These are phyloP conservation scores for Cryptosporidium tyzzeri DNA, from an alignment of 169 alveolate genomes.

Conservation along the genomic window DNA sequence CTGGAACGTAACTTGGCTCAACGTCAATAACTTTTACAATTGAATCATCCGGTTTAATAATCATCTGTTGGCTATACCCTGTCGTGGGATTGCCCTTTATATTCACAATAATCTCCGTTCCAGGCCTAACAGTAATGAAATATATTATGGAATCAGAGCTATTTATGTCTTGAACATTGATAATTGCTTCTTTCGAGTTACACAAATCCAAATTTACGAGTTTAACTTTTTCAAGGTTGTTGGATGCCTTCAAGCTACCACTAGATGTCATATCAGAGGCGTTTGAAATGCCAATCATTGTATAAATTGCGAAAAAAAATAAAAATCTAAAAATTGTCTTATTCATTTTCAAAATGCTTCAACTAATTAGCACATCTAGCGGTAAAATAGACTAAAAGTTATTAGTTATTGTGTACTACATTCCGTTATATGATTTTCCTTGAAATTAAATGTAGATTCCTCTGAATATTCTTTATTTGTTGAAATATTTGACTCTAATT, in stretches of 20 bases:
- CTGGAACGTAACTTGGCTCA: slow-evolving; percentile 29
- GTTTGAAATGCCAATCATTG: not conserved
- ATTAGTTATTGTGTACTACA: slow-evolving; percentile 25
- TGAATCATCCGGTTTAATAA: not conserved
- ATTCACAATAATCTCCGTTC: not conserved
- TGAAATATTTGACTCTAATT: not conserved
- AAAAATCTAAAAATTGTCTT: not conserved
- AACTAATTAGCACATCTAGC: not conserved
- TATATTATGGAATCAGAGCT: not conserved
- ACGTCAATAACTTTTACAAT: not conserved
- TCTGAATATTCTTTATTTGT: not conserved
- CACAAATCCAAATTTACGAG: not conserved
- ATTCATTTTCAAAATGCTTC: not conserved
- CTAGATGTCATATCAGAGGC: not conserved
- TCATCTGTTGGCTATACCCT: slow-evolving; percentile 37
- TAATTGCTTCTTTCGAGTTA: not conserved
- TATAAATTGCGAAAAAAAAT: not conserved
- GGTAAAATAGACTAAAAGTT: not conserved
- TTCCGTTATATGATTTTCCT: slow-evolving; percentile 11
- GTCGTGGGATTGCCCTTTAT: slow-evolving; percentile 62
- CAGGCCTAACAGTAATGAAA: not conserved
- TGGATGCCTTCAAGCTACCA: not conserved
- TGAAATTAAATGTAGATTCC: not conserved
- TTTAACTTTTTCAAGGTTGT: not conserved
- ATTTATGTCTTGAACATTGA: not conserved